Percentiles rank a stretch among this genome's conserved stretches.
These are phyloP conservation scores for Exophiala spinifera DNA, from an alignment of 2,329 filamentous ascomycete species.

Conservation along the genomic window DNA sequence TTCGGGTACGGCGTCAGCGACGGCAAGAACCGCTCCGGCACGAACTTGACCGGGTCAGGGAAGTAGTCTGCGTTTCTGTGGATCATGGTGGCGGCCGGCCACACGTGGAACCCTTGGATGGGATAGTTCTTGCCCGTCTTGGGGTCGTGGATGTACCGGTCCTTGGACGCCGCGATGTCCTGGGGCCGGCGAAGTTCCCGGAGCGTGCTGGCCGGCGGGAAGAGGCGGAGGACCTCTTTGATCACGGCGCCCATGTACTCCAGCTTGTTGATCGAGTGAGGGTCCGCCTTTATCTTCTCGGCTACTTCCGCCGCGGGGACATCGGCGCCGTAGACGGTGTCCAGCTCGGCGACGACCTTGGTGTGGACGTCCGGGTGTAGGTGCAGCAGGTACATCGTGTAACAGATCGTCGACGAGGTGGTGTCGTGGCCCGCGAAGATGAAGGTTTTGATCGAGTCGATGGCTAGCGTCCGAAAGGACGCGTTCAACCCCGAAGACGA, in stretches of 20 bases:
- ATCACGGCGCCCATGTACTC: constrained; percentile 53
- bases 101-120: constrained; percentile 22
- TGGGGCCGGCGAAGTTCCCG: constrained; percentile 14
- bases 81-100: constrained; percentile 27
- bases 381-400: constrained; percentile 41
- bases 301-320: constrained; percentile 34
- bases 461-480: constrained; percentile 15
- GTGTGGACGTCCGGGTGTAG: constrained; percentile 34
- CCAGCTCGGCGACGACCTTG: constrained; percentile 49
- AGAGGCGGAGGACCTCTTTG: constrained; percentile 54
- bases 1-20: constrained; percentile 22
- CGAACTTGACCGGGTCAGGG: constrained; percentile 44
- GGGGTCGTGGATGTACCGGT: constrained; percentile 16
- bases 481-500: constrained; percentile 1
- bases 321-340: constrained; percentile 49
- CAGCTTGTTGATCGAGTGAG: constrained; percentile 50
- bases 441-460: constrained; percentile 33
- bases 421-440: constrained; percentile 33
- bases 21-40: constrained; percentile 48
- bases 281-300: constrained; percentile 39
- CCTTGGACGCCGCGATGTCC: constrained; percentile 5
- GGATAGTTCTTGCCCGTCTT: constrained; percentile 21
- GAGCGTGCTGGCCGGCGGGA: constrained; percentile 39
- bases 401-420: constrained; percentile 29
- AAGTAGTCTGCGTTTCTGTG: constrained; percentile 44